Percentiles rank a stretch among this genome's conserved stretches.
These are phyloP conservation scores for Castanea crenata DNA, from an alignment of 306 rosid species.

Conservation along the genomic window DNA sequence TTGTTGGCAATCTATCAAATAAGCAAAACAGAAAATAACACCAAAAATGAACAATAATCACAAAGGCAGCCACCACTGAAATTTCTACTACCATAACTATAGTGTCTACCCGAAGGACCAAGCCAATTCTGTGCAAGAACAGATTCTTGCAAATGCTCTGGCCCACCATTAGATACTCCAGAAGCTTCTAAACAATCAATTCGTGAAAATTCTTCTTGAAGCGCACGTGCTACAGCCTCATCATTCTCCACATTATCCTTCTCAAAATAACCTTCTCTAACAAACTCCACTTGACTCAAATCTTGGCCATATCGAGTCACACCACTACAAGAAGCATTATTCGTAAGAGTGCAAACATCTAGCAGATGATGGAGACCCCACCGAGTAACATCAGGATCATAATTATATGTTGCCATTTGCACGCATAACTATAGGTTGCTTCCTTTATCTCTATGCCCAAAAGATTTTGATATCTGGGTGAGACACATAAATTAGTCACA, in stretches of 20 bases:
- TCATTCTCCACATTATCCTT: conserved; percentile 58
- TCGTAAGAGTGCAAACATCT: conserved; percentile 72
- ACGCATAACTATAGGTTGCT: conserved; percentile 16
- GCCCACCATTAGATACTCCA: conserved; percentile 38
- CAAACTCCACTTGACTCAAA: conserved; percentile 58
- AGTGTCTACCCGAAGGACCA: conserved; percentile 45
- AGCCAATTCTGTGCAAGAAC: conserved; percentile 75
- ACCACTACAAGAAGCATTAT: conserved; percentile 43
- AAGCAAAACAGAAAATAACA: conserved; percentile 2
- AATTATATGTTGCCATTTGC: conserved; percentile 44
- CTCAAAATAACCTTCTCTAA: conserved; percentile 72
- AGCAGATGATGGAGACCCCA: conserved; percentile 86
- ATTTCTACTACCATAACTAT: conserved; percentile 36
- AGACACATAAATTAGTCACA: conserved; percentile 5
- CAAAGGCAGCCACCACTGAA: conserved; percentile 8
- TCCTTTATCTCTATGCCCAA: conserved; percentile 3
- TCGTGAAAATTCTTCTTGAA: conserved; percentile 79
- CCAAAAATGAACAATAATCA: conserved; percentile 16
- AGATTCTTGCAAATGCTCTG: conserved; percentile 46
- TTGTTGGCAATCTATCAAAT: conserved; percentile 28
- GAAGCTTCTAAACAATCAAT: conserved; percentile 56
- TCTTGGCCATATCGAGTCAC: conserved; percentile 58
- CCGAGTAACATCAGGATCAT: conserved; percentile 81
- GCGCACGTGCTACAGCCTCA: conserved; percentile 83
- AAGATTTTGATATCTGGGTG: conserved; percentile 28